Base-by-base conservation (phyloP, 768 basidiomycete genomes). In the Gymnopilus junonius region DNA sequence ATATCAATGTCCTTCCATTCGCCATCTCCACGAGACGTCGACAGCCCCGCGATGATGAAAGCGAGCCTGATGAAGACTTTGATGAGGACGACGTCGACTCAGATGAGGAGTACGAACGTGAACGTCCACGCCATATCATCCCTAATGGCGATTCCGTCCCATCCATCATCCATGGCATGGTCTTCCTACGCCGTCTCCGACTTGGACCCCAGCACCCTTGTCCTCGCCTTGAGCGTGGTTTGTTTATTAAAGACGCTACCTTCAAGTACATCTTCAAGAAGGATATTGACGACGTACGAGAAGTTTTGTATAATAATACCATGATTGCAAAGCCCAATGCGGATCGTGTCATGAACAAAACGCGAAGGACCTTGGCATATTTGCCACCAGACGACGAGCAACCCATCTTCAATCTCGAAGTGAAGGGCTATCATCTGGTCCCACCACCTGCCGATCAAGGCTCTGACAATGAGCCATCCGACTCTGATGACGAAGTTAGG, bases 1-100 rank as follows among this genome's bases (percentile, higher is more conserved):
- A 70, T 43, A 29, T 25, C 3, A 58, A 68, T 29, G 61, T 64
- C 15, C 60, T 71, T 10, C 65, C 64, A 8, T 73, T 61, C 45
- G 61, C 56, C 1, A 35, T 50, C 6, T 53, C 63, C n/a, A 55
- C 53, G 6, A 35, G 61, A 37, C 23, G 54, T 53, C 8, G 55
- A 64, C 27, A 43, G 25, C 37, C 59, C 48, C 53, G 25, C 15
- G 48, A 34, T 15, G 62, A 34, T 20, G 45, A 56, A 20, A 62
- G 61, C 7, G 51, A 45, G 5, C 15, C 6, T 7, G 65, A 60
- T 25, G 63, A 43, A 20, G 8, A 51, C 45, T 46, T 15, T 23
- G 45, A 46, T 23, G 4, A 58, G 2, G 58, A 53, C 14, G 51
- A 56, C 3, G 4, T 21, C 34, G 48, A 50, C 27, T 27, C 48